Evolutionary conservation across 2,329 filamentous ascomycete genomes (phyloP), one percentile per base, ranked within the genome.

Genomic region (Dothiorella sarmentorum): DNA sequence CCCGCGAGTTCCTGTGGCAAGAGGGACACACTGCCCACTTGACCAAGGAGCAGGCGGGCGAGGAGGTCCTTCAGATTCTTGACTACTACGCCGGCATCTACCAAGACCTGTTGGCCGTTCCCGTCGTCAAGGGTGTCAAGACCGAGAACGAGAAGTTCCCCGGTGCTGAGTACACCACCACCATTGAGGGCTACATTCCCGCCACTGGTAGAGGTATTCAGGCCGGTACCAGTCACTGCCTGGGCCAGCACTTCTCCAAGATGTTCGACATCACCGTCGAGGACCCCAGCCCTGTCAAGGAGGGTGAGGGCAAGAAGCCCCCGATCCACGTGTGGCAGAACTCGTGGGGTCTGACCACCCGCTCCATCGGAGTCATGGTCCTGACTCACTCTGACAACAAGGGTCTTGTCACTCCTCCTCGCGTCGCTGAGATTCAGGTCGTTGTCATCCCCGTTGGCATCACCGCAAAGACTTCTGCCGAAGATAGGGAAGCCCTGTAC

Each of bases 181-280:
- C 94, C 1, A 89, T 96, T 47, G 94, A 99, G 77, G 94, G 91
- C 31, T 99, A 96, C 74, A 97, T 99, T 65, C 92, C 94, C 33
- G 86, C 91, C 62, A 97, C 95, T 64, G 94, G 94, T 22, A 89
- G 94, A 71, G 94, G 94, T 73, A 97, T 99, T 61, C 94, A 99
- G 78, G 94, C 92, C 64, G 94, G 86, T 56, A 99, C 94, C 38
- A 96, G 91, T 55, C 94, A 99, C 79, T 91, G 87, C 63, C 82
- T 99, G 7, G 94, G 94, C 56, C 94, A 99, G 77, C 97, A 99
- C 78, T 99, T 99, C 78, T 92, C 88, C 74, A 97, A 95, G 78
- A 99, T 99, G 92, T 99, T 97, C 73, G 89, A 94, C 74, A 97
- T 99, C 73, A 96, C 89, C 0, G 91, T 99, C 27, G 93, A 99